Evolutionary conservation across 148 eudicot genomes (phyloP), one percentile per base, ranked within the genome.

Genomic region (Cornus controversa): DNA sequence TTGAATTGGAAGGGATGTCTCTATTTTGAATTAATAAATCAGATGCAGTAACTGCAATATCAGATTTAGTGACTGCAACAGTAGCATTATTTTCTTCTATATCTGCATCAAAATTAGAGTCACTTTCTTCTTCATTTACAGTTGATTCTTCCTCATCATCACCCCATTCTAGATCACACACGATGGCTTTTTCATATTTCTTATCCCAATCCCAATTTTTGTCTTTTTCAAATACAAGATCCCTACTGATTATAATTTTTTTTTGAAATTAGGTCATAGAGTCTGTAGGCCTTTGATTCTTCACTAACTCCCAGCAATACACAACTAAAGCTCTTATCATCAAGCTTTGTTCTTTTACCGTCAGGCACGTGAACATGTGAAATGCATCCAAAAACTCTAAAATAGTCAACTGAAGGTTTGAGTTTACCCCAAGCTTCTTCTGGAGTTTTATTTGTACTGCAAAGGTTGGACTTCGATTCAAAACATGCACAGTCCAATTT

Each of bases 361-460:
- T 40, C 29, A 1, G 72, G 62, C 42, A 23, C 24, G n/a, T n/a
- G n/a, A n/a, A n/a, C n/a, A n/a, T n/a, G n/a, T n/a, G n/a, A n/a
- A n/a, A n/a, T n/a, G n/a, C 74, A 71, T 26, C 74, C 58, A 50
- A 71, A 71, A 14, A 71, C 62, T 50, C 27, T 71, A 18, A 71
- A 71, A 42, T 71, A 23, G 7, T 42, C 74, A 11, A 71, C 31
- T 13, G 74, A 29, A 10, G 31, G 31, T 47, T 47, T 42, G 13
- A 25, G n/a, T n/a, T n/a, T n/a, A n/a, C n/a, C n/a, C n/a, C n/a
- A n/a, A n/a, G n/a, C n/a, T n/a, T n/a, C n/a, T n/a, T n/a, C n/a
- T n/a, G n/a, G n/a, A n/a, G n/a, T n/a, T n/a, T n/a, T n/a, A n/a
- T n/a, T n/a, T n/a, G n/a, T n/a, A n/a, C n/a, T n/a, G n/a, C n/a